A percentile compares a stretch with the other conserved stretches of the same genome.
phyloP scores from a whole-genome alignment of 345 rosid species.

The Corchorus olitorius region DNA sequence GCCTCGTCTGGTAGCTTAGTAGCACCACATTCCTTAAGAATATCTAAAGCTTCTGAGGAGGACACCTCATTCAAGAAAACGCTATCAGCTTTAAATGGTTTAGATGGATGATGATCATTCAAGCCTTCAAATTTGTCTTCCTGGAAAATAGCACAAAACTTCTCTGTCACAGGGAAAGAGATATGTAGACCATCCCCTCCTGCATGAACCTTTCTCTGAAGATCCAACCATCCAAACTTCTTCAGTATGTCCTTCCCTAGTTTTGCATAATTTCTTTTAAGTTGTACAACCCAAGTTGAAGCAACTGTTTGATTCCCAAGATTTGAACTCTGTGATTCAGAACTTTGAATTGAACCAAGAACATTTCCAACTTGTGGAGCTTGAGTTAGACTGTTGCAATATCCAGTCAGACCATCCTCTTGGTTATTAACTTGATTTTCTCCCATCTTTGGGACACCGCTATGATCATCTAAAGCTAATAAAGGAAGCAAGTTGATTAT shows the following conservation, averaged over 20 bases:
- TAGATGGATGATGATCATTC: slow-evolving; percentile 24
- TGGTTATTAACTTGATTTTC: slow-evolving; percentile 28
- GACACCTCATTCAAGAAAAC: slow-evolving; percentile 46
- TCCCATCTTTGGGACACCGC: slow-evolving; percentile 14
- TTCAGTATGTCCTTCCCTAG: slow-evolving; percentile 79
- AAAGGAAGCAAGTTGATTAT: slow-evolving; percentile 60
- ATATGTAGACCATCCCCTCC: slow-evolving; percentile 51
- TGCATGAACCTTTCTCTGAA: slow-evolving; percentile 63
- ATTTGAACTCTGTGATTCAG: slow-evolving; percentile 22
- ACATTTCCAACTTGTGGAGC: slow-evolving; percentile 30
- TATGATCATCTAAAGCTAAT: slow-evolving; percentile 30
- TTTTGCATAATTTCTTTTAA: slow-evolving; percentile 71
- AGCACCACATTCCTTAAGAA: slow-evolving; percentile 67
- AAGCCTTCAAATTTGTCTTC: slow-evolving; percentile 36
- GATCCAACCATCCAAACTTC: slow-evolving; percentile 88
- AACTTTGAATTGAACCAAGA: slow-evolving; percentile 26
- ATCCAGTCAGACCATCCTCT: slow-evolving; percentile 28
- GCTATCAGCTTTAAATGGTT: slow-evolving; percentile 32
- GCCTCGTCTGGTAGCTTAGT: slow-evolving; percentile 45
- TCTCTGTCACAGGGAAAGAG: slow-evolving; percentile 80
- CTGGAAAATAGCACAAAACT: slow-evolving; percentile 47
- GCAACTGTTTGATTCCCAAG: slow-evolving; percentile 24
- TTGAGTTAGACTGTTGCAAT: slow-evolving; percentile 27
- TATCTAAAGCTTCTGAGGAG: slow-evolving; percentile 51
- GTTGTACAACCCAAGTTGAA: slow-evolving; percentile 49